Conservation (phyloP, 139 green algal species). For the Diplosphaera chodatii region DNA sequence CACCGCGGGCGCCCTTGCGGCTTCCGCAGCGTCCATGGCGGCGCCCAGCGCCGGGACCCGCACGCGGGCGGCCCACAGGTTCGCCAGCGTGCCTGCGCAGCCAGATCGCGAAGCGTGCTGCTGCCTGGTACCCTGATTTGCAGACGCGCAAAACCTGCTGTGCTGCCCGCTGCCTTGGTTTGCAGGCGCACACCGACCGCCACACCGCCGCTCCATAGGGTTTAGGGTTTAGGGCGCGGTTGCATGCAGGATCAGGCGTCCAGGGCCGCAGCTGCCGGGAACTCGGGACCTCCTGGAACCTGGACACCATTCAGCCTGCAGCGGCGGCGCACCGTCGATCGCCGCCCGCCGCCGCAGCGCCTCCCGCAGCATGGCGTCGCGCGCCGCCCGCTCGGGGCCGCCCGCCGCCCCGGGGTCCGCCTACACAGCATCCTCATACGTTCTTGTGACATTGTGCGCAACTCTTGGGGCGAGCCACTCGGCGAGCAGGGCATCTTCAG, state of each 20-base stretch:
- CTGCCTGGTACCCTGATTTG: too few species aligned
- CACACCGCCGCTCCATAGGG: too few species aligned
- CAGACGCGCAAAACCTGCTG: too few species aligned
- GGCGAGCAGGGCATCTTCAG: slow-evolving; percentile 69
- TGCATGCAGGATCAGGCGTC: too few species aligned
- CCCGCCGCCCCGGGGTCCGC: background rate
- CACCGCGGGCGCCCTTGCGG: background rate
- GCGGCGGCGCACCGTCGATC: background rate
- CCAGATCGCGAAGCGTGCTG: too few species aligned
- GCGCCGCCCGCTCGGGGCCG: background rate
- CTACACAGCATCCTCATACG: too few species aligned
- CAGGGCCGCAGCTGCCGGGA: too few species aligned
- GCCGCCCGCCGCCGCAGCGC: background rate
- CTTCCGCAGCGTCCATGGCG: background rate
- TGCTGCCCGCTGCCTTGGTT: too few species aligned
- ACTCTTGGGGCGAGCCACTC: slow-evolving; percentile 73
- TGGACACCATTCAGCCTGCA: too few species aligned
- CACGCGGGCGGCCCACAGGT: background rate
- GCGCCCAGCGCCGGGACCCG: background rate
- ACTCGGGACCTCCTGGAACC: too few species aligned
- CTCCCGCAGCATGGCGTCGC: background rate
- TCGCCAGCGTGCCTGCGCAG: background rate
- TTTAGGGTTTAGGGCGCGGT: too few species aligned
- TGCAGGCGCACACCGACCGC: too few species aligned
- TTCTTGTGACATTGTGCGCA: slow-evolving; percentile 64